phyloP scores from a whole-genome alignment of 257 asterid genomes.

The Euphrasia confusa region DNA sequence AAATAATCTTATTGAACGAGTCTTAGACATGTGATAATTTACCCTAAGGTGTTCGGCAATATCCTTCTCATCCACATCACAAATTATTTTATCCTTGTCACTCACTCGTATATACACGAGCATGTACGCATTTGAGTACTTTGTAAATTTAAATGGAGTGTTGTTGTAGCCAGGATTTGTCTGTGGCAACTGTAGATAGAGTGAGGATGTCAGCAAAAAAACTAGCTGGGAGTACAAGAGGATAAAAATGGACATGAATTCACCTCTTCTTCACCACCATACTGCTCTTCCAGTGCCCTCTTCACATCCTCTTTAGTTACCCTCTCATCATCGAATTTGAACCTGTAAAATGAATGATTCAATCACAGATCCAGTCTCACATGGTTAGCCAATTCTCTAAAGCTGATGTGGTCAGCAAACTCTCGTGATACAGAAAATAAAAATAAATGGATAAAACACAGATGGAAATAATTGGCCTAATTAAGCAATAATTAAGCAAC shows the following conservation, averaged over 20 bases:
- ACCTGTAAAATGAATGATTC: background rate
- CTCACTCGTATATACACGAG: conserved; percentile 63
- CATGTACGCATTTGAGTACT: conserved; percentile 72
- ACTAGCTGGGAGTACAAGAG: conserved; percentile 1
- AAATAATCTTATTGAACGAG: conserved; percentile 13
- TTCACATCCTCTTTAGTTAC: conserved; percentile 5
- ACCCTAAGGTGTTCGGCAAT: conserved; percentile 69
- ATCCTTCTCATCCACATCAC: conserved; percentile 69
- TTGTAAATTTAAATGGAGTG: conserved; percentile 60
- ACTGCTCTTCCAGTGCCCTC: conserved; percentile 6
- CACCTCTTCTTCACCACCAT: conserved; percentile 9
- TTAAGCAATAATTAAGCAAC: too few relatives aligned
- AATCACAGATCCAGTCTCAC: background rate
- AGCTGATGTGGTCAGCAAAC: too few relatives aligned
- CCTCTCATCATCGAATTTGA: conserved; percentile 4
- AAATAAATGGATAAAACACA: too few relatives aligned
- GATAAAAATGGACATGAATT: conserved; percentile 17
- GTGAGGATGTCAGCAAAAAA: conserved; percentile 27
- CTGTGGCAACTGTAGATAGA: conserved; percentile 48
- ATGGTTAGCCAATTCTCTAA: too few relatives aligned
- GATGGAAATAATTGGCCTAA: too few relatives aligned
- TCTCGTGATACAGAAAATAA: too few relatives aligned
- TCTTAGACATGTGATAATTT: conserved; percentile 21
- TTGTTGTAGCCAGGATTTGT: conserved; percentile 66
- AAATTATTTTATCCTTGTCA: conserved; percentile 67